A percentile compares a stretch with the other conserved stretches of the same genome.
These are phyloP conservation scores for Cercophora scortea DNA, from an alignment of 495 filamentous ascomycete species.

Conservation along the genomic window DNA sequence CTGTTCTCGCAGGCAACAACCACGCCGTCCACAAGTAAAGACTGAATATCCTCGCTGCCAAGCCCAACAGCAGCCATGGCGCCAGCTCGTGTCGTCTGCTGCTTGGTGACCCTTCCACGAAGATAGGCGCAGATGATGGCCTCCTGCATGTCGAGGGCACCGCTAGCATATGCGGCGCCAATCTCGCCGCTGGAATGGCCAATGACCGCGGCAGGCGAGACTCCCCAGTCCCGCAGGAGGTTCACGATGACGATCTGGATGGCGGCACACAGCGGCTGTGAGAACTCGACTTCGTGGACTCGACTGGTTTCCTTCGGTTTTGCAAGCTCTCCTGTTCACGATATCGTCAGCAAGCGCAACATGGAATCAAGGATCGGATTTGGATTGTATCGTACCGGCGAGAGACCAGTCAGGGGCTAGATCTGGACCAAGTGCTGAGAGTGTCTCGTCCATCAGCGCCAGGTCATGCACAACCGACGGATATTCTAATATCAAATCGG, in stretches of 20 bases:
- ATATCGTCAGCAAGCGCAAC: no score
- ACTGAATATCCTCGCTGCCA: not conserved
- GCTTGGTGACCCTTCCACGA: not conserved
- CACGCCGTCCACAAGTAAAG: not conserved
- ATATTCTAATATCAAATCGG: no score
- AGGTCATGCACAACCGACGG: no score
- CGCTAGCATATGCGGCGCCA: constrained; percentile 39
- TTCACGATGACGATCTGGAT: constrained; percentile 43
- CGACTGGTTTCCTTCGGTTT: not conserved
- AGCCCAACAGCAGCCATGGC: not conserved
- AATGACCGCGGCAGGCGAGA: constrained; percentile 38
- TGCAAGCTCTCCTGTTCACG: not conserved
- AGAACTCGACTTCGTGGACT: constrained; percentile 23
- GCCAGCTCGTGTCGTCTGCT: not conserved
- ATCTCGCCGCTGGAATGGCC: constrained; percentile 60
- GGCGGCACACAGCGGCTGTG: constrained; percentile 43
- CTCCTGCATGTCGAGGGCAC: not conserved
- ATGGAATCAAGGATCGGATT: no score
- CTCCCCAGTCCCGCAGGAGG: constrained; percentile 31
- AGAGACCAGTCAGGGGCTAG: not conserved
- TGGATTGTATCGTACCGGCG: not conserved
- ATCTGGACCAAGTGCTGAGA: not conserved
- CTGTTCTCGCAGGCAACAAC: not conserved
- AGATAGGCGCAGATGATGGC: not conserved
- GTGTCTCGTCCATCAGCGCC: no score